phyloP scores from a whole-genome alignment of 2,329 filamentous ascomycete genomes.

The Metarhizium robertsii region DNA sequence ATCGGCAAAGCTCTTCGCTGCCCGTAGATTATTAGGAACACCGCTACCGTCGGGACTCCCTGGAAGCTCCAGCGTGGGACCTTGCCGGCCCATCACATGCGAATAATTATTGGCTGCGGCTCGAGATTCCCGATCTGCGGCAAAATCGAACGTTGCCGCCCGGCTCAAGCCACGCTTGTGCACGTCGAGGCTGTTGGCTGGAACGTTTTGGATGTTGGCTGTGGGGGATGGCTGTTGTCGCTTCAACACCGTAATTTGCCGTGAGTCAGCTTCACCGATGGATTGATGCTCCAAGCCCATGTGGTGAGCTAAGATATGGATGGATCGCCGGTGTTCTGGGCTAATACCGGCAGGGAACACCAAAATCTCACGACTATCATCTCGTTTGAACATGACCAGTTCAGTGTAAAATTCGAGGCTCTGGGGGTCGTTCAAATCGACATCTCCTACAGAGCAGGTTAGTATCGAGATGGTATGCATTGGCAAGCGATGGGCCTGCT shows the following conservation, averaged over 20 bases:
- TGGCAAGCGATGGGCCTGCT: not conserved
- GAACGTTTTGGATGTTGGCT: slow-evolving; percentile 45
- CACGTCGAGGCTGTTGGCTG: slow-evolving; percentile 62
- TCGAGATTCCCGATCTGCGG: slow-evolving; percentile 63
- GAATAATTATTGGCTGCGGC: slow-evolving; percentile 57
- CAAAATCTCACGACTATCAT: slow-evolving; percentile 65
- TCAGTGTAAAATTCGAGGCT: slow-evolving; percentile 86
- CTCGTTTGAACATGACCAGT: slow-evolving; percentile 79
- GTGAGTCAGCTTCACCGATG: slow-evolving; percentile 75
- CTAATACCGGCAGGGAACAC: slow-evolving; percentile 75
- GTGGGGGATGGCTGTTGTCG: slow-evolving; percentile 43
- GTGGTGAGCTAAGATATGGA: slow-evolving; percentile 91
- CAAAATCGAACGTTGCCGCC: slow-evolving; percentile 96
- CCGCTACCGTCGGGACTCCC: slow-evolving; percentile 58
- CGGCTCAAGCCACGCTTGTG: slow-evolving; percentile 80
- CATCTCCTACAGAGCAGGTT: slow-evolving; percentile 38
- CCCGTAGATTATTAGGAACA: slow-evolving; percentile 72
- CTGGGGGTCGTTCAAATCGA: slow-evolving; percentile 85
- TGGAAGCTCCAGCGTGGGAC: slow-evolving; percentile 79
- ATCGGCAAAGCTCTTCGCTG: slow-evolving; percentile 94
- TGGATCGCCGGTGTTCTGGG: slow-evolving; percentile 76
- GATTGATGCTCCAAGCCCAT: slow-evolving; percentile 89
- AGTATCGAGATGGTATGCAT: not conserved
- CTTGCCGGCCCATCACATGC: slow-evolving; percentile 68
- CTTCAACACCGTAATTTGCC: slow-evolving; percentile 86